Conservation (phyloP, 106 monocot genomes). For the Apostasia shenzhenica region DNA sequence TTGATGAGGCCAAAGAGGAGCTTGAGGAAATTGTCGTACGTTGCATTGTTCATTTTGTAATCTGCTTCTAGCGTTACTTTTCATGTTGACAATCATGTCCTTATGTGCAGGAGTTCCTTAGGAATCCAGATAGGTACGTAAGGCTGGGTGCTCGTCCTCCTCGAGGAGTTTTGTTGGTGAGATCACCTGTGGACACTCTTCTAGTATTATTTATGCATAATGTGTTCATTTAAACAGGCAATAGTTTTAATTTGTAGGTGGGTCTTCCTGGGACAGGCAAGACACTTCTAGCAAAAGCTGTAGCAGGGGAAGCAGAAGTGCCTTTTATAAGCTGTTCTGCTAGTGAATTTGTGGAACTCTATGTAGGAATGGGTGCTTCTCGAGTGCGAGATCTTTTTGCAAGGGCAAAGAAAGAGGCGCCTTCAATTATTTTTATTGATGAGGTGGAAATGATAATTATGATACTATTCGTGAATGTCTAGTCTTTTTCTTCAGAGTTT, state of each 20-base stretch:
- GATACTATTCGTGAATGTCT: not conserved
- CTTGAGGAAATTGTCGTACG: constrained; percentile 98
- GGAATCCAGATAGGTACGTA: constrained; percentile 83
- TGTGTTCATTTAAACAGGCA: not conserved
- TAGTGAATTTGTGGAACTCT: constrained; percentile 97
- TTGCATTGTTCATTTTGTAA: not conserved
- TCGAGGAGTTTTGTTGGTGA: constrained; percentile 89
- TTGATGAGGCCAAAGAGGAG: constrained; percentile 99
- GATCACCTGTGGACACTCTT: constrained; percentile 3
- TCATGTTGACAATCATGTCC: not conserved
- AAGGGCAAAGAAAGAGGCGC: constrained; percentile 94
- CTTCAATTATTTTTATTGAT: constrained; percentile 97
- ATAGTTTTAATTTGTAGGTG: constrained; percentile 42
- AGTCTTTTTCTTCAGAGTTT: not conserved
- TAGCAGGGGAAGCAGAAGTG: constrained; percentile 98
- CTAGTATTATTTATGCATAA: not conserved
- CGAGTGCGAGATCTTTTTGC: constrained; percentile 96
- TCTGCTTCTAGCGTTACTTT: not conserved
- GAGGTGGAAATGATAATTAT: constrained; percentile 39
- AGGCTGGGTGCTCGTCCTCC: constrained; percentile 98
- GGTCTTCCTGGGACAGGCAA: constrained; percentile 99
- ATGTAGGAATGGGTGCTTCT: constrained; percentile 99
- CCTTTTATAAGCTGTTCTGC: constrained; percentile 99
- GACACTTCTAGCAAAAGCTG: constrained; percentile 96
- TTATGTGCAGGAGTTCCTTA: constrained; percentile 82